phyloP scores from a whole-genome alignment of 176 grass and related monocot genomes.

The maize (Zea mays) region Zm-B73-REFERENCE-NAM-5.0 NC_050101.1:166337501-166338000 shows the following conservation, averaged over 20 bases:
- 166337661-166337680: conserved; percentile 97
- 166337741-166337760: conserved; percentile 70
- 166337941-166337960: conserved; percentile 77
- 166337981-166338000: not conserved
- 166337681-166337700: conserved; percentile 76
- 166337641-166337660: conserved; percentile 81
- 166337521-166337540: not conserved
- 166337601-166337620: conserved; percentile 94
- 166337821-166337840: conserved; percentile 78
- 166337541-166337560: not conserved
- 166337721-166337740: conserved; percentile 92
- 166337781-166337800: conserved; percentile 21
- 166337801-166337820: conserved; percentile 51
- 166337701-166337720: conserved; percentile 84
- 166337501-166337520: not conserved
- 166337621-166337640: conserved; percentile 61
- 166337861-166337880: conserved; percentile 94
- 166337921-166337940: conserved; percentile 84
- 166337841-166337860: conserved; percentile 86
- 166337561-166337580: not conserved
- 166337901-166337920: conserved; percentile 90
- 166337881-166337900: conserved; percentile 96
- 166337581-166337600: conserved; percentile 50
- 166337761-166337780: conserved; percentile 20
- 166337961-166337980: conserved; percentile 76